Conservation (phyloP, 139 green algal genomes). For the Coelastrella sp. region DNA sequence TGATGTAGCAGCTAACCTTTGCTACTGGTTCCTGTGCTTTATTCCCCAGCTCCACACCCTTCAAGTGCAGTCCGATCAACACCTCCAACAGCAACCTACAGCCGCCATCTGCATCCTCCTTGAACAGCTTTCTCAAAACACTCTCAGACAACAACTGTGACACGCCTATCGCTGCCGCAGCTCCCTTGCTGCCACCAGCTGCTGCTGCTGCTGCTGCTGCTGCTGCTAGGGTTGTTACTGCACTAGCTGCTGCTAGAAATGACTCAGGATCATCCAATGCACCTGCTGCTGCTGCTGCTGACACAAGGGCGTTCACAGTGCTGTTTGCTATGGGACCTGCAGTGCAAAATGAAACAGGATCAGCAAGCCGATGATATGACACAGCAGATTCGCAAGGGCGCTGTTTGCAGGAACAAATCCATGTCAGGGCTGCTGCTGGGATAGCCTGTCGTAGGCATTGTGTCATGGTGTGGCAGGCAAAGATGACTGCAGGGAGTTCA, state of each 20-base stretch:
- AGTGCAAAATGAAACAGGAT: not conserved
- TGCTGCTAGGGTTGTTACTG: conserved; percentile 6
- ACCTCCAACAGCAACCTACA: conserved; percentile 11
- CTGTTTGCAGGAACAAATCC: too few species aligned
- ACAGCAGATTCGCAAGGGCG: not conserved
- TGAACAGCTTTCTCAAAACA: conserved; percentile 1
- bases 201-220: conserved; percentile 7
- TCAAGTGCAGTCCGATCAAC: conserved; percentile 37
- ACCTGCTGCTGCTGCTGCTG: not conserved
- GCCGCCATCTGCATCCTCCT: conserved; percentile 28
- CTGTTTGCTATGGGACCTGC: not conserved
- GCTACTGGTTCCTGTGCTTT: not conserved
- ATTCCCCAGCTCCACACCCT: not conserved
- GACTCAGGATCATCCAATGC: not conserved
- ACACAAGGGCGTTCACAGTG: not conserved
- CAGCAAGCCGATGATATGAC: not conserved
- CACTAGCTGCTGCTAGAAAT: not conserved
- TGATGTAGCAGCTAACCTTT: too few species aligned
- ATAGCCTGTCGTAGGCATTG: too few species aligned
- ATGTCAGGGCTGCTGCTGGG: too few species aligned
- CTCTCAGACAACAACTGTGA: not conserved
- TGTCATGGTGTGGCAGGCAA: too few species aligned
- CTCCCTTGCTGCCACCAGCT: not conserved
- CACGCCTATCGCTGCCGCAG: not conserved
- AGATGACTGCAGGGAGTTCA: too few species aligned